Evolutionary conservation across 345 rosid genomes (phyloP), one percentile per base, ranked within the genome.

Genomic region (Adansonia digitata): DNA sequence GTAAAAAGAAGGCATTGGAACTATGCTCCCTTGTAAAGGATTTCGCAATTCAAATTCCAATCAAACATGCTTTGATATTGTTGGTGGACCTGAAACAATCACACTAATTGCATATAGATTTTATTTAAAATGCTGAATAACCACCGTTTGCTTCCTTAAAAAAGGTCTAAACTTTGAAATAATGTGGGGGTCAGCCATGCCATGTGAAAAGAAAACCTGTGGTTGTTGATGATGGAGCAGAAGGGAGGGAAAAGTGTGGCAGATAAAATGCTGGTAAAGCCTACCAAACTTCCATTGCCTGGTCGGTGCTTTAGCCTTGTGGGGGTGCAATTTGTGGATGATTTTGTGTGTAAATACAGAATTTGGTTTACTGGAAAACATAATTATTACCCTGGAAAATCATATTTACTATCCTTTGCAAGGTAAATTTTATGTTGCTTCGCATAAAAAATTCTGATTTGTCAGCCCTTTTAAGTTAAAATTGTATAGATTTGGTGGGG

Each of bases 71-170:
- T 56, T 64, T 81, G 69, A 72, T 82, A 9, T 57, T 76, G 87
- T 74, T 78, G 78, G 77, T 52, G 75, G 79, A 82, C 81, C 74
- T 75, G 49, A 79, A 71, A 77, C 84, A 78, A 45, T 57, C 68
- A 75, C 61, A 56, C 10, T 62, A 43, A 73, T 70, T 68, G 34
- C 79, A 61, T 60, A 52, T 29, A 15, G 61, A 14, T 69, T 27
- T 39, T 2, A 27, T 59, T 55, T 48, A 5, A 72, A 66, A 13
- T 15, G 37, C 14, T 24, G 7, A 75, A 51, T 60, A 71, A 53
- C 85, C 71, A 76, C 77, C 75, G 60, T 67, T 84, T 76, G 85
- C 82, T 74, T 81, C 85, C 83, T 79, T 78, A 81, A 81, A 53
- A 71, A 75, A 24, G 29, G 63, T 55, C 49, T 34, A 48, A 63